Evolutionary conservation across 2,329 filamentous ascomycete species (phyloP), one percentile per base, ranked within the genome.

Genomic region (Chaetomiaceae sp.): DNA sequence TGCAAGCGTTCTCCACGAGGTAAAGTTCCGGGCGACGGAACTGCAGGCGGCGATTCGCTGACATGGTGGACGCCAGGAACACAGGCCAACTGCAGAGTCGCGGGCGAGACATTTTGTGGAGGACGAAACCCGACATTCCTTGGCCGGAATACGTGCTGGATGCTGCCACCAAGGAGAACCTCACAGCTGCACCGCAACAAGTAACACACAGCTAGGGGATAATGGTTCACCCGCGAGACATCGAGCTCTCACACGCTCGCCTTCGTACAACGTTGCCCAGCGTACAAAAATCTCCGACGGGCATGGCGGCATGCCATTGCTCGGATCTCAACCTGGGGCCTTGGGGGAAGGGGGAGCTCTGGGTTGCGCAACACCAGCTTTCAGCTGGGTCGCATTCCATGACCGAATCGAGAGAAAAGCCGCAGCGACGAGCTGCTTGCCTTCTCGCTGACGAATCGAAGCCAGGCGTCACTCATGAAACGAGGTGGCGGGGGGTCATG

Each of bases 281-380:
- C 36, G 25, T 40, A 34, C n/a, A 15, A 50, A 50, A 50, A 36
- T 50, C 40, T 45, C 48, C 40, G 33, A 45, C 31, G 14, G 25
- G 37, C 48, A 45, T 29, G 12, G 48, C 23, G 48, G 25, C 40
- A 40, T 40, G 27, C 12, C 14, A 48, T 25, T 23, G 25, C 12
- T 31, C 38, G 29, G 38, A 22, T 33, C 20, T 39, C 37, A 25
- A 38, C 40, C 27, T n/a, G n/a, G n/a, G n/a, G n/a, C n/a, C n/a
- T n/a, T n/a, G n/a, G n/a, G n/a, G n/a, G n/a, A n/a, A n/a, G n/a
- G n/a, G n/a, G n/a, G n/a, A n/a, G n/a, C n/a, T n/a, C n/a, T n/a
- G n/a, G n/a, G n/a, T n/a, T n/a, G n/a, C n/a, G n/a, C n/a, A n/a
- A n/a, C n/a, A n/a, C n/a, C n/a, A n/a, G n/a, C n/a, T n/a, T n/a